Evolutionary conservation across 495 filamentous ascomycete genomes (phyloP).

Genomic region (Staphylotrichum longicolle): DNA sequence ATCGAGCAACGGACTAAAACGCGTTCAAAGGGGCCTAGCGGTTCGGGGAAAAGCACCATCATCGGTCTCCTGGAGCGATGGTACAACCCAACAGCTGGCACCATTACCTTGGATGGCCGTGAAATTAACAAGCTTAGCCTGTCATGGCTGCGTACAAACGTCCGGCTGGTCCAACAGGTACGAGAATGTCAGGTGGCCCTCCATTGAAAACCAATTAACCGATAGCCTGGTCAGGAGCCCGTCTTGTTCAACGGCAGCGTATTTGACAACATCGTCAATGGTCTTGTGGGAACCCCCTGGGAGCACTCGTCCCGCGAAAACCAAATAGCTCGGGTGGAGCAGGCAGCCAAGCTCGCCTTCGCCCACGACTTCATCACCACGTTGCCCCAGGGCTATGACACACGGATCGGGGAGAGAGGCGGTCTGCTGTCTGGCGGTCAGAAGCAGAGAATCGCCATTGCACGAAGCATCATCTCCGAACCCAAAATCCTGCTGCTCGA

Average conservation of each 20-base stretch:
- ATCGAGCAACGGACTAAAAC: background rate
- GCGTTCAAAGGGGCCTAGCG: conserved; percentile 28
- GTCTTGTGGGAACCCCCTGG: conserved; percentile 57
- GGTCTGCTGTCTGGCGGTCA: conserved; percentile 51
- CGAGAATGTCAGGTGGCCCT: background rate
- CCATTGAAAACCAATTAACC: background rate
- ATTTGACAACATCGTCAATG: conserved; percentile 60
- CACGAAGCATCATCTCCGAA: conserved; percentile 63
- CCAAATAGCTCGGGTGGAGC: conserved; percentile 51
- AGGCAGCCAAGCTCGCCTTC: conserved; percentile 55
- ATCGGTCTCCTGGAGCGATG: conserved; percentile 88
- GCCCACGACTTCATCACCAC: conserved; percentile 56
- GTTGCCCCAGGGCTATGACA: conserved; percentile 58
- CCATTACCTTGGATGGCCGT: conserved; percentile 52
- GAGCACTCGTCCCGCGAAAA: conserved; percentile 44
- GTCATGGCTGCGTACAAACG: conserved; percentile 62
- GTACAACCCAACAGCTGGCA: conserved; percentile 63
- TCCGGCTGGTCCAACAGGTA: conserved; percentile 62
- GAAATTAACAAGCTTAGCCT: conserved; percentile 54
- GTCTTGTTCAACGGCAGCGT: conserved; percentile 70
- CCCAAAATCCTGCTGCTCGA: conserved; percentile 78
- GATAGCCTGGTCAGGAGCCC: conserved; percentile 47
- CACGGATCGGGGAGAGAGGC: conserved; percentile 51
- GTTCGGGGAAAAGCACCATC: conserved; percentile 80
- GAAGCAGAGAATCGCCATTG: conserved; percentile 64